A percentile compares a stretch with the other conserved stretches of the same genome.
These are phyloP conservation scores for Podaxis sp. DNA, from an alignment of 768 basidiomycete genomes.

Conservation along the genomic window DNA sequence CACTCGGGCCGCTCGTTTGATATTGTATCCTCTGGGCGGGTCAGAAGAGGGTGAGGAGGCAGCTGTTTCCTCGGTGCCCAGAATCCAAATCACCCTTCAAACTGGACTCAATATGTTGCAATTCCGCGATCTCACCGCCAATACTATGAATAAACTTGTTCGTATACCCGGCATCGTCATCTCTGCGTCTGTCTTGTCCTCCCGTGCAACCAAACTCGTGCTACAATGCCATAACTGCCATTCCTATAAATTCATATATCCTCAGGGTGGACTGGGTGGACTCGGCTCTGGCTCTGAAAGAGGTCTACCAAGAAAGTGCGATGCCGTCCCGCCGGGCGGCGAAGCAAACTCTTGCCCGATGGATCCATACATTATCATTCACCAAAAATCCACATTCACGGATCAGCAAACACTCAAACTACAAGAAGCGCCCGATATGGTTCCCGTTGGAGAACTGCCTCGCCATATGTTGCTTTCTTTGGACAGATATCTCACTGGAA, in stretches of 20 bases:
- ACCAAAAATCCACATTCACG: constrained; percentile 90
- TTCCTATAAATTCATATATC: constrained; percentile 74
- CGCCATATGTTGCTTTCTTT: constrained; percentile 91
- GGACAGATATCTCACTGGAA: constrained; percentile 88
- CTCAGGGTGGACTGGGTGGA: constrained; percentile 78
- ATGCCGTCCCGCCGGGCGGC: constrained; percentile 75
- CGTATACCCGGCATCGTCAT: constrained; percentile 98
- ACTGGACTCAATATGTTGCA: constrained; percentile 93
- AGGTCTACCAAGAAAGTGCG: constrained; percentile 86
- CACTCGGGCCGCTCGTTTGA: constrained; percentile 77
- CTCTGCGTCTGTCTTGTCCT: constrained; percentile 90
- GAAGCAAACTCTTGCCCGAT: constrained; percentile 93
- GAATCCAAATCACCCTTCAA: constrained; percentile 83
- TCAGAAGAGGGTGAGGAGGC: constrained; percentile 41
- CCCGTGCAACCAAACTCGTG: constrained; percentile 88
- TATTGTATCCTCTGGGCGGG: constrained; percentile 78
- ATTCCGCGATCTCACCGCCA: constrained; percentile 91
- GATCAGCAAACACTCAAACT: constrained; percentile 97
- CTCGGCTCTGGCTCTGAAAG: constrained; percentile 84
- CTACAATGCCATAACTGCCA: constrained; percentile 93
- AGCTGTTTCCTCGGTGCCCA: constrained; percentile 46
- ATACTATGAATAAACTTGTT: constrained; percentile 94
- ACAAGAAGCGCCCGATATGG: constrained; percentile 99
- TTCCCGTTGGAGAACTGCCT: constrained; percentile 97
- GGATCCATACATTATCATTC: constrained; percentile 94